phyloP scores from a whole-genome alignment of 2,329 filamentous ascomycete genomes.

The Chaetoscypha palmicola region DNA sequence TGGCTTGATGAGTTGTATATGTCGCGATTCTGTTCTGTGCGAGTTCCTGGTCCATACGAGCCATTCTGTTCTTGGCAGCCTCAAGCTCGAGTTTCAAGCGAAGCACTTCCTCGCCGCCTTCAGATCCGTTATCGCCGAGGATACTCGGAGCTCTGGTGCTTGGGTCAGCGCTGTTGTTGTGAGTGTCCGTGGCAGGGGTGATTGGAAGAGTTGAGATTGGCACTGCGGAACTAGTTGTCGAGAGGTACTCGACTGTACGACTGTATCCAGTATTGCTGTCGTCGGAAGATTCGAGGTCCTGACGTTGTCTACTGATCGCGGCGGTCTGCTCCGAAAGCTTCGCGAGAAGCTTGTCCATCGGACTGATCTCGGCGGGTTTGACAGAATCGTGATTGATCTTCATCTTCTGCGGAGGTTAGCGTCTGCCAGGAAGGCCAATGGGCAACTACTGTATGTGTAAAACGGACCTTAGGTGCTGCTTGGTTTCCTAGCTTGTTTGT shows the following conservation, averaged over 20 bases:
- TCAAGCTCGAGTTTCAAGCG: conserved; percentile 66
- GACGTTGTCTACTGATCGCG: conserved; percentile 50
- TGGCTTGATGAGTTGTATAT: conserved; percentile 49
- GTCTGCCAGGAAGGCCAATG: neutral
- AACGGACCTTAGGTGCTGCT: conserved; percentile 43
- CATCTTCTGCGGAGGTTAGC: conserved; percentile 37
- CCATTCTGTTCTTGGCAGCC: conserved; percentile 62
- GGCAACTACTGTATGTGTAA: conserved; percentile 2
- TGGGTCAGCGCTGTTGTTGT: conserved; percentile 38
- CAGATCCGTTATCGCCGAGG: conserved; percentile 33
- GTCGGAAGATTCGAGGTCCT: conserved; percentile 39
- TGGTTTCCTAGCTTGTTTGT: conserved; percentile 52
- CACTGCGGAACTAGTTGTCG: conserved; percentile 38
- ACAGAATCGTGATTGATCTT: conserved; percentile 41
- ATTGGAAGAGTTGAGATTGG: conserved; percentile 55
- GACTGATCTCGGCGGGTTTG: conserved; percentile 36
- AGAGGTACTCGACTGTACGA: conserved; percentile 39
- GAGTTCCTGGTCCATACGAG: conserved; percentile 64
- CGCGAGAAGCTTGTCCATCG: conserved; percentile 66
- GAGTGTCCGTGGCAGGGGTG: conserved; percentile 52
- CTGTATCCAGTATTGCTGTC: conserved; percentile 23
- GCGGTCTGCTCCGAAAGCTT: conserved; percentile 67
- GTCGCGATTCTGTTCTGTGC: conserved; percentile 55
- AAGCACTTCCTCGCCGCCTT: conserved; percentile 50
- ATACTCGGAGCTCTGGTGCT: conserved; percentile 48